These are phyloP conservation scores for Neospora caninum DNA, from an alignment of 169 alveolate genomes.

Conservation along the genomic window DNA sequence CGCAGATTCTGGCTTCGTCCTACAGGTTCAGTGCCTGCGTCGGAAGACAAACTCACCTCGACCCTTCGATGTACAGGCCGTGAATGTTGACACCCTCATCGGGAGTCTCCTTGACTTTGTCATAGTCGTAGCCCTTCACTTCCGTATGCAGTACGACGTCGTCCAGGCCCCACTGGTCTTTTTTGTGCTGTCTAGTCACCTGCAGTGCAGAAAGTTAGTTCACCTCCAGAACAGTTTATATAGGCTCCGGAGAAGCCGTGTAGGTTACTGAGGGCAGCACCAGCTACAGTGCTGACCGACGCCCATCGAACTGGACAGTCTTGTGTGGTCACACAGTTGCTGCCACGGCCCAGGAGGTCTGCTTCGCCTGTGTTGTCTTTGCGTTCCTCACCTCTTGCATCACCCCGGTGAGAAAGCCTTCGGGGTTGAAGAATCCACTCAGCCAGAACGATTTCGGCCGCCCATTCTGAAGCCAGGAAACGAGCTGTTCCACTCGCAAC, in stretches of 20 bases:
- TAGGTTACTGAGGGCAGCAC: background rate
- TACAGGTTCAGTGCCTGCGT: background rate
- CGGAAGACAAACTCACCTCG: constrained; percentile 65
- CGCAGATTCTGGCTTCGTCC: background rate
- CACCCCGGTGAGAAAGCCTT: constrained; percentile 95
- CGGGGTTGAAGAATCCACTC: constrained; percentile 94
- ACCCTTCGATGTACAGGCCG: constrained; percentile 96
- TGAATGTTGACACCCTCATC: constrained; percentile 91
- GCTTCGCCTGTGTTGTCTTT: background rate
- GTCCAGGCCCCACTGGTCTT: constrained; percentile 93
- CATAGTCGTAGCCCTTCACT: constrained; percentile 72
- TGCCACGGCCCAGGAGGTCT: background rate
- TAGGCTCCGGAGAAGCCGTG: background rate
- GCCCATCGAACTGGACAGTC: background rate
- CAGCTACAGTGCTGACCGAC: no score
- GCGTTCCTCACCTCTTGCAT: constrained; percentile 87
- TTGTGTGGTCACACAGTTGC: background rate
- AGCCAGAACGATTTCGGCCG: constrained; percentile 91
- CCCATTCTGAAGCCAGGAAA: constrained; percentile 92
- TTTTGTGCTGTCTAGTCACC: constrained; percentile 89
- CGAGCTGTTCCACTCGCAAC: constrained; percentile 91
- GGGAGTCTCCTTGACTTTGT: constrained; percentile 82
- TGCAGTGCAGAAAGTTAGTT: background rate
- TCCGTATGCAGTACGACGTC: constrained; percentile 93
- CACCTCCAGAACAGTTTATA: background rate